These are phyloP conservation scores for Podospora sp. DNA, from an alignment of 495 filamentous ascomycete genomes.

Conservation along the genomic window DNA sequence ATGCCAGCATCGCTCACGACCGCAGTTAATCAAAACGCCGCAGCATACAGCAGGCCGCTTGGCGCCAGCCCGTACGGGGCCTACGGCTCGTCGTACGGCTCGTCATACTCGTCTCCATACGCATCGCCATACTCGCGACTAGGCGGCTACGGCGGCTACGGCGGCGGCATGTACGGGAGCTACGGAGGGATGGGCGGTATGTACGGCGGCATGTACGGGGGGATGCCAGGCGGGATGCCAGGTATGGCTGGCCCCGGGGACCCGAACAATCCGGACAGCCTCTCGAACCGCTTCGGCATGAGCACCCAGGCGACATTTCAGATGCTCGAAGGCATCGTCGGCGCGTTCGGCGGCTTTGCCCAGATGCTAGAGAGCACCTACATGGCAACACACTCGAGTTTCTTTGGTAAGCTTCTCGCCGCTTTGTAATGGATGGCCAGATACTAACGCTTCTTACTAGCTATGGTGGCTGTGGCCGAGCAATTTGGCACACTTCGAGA, in stretches of 20 bases:
- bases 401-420: constrained; percentile 76
- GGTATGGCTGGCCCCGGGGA: constrained; percentile 63
- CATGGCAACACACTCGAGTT: constrained; percentile 99
- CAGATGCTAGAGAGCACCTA: constrained; percentile 99
- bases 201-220: constrained; percentile 66
- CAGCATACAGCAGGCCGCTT: constrained; percentile 65
- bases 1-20: constrained; percentile 75
- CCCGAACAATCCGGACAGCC: constrained; percentile 88
- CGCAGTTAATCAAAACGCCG: constrained; percentile 79
- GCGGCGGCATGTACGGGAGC: constrained; percentile 46
- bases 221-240: constrained; percentile 60
- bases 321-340: constrained; percentile 97
- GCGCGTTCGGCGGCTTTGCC: constrained; percentile 95
- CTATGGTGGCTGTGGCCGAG: constrained; percentile 97
- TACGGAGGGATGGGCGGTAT: constrained; percentile 59
- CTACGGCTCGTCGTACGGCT: constrained; percentile 51
- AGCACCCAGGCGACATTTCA: constrained; percentile 98
- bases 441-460: constrained; percentile 51
- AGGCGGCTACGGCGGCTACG: constrained; percentile 46
- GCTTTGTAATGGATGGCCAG: neutral
- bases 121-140: constrained; percentile 50
- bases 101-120: constrained; percentile 48
- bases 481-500: constrained; percentile 91
- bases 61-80: constrained; percentile 58
- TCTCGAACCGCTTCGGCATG: constrained; percentile 87